These are phyloP conservation scores for Zoysia matrella DNA, from an alignment of 202 grass and related monocot genomes.

Conservation along the genomic window DNA sequence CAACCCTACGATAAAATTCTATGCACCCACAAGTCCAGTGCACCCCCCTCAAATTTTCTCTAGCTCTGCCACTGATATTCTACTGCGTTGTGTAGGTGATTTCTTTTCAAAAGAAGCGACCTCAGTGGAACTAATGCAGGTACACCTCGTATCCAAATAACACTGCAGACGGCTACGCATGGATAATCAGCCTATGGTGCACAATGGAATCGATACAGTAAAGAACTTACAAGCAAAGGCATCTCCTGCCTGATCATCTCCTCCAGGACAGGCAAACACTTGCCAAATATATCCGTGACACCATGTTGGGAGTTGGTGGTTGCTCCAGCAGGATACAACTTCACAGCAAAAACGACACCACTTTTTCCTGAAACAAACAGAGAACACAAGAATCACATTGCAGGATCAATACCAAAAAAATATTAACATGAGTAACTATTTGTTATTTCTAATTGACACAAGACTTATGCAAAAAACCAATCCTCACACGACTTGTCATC, in stretches of 20 bases:
- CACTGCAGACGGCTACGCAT: not conserved
- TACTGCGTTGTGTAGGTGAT: not conserved
- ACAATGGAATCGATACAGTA: not conserved
- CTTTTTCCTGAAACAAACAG: constrained; percentile 65
- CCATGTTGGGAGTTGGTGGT: constrained; percentile 97
- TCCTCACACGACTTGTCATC: not conserved
- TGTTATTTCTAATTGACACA: not conserved
- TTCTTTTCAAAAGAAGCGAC: not conserved
- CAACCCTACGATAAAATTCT: no score
- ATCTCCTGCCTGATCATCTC: constrained; percentile 84
- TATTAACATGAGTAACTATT: not conserved
- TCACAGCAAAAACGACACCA: constrained; percentile 77
- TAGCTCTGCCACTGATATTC: no score
- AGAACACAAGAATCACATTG: constrained; percentile 29
- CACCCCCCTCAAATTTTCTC: no score
- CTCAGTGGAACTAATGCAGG: not conserved
- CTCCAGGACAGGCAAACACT: constrained; percentile 84
- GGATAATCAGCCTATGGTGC: not conserved
- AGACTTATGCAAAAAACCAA: not conserved
- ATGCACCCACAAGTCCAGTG: no score
- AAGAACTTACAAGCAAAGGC: constrained; percentile 89
- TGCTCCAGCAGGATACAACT: constrained; percentile 92
- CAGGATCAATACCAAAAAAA: not conserved
- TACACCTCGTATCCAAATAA: constrained; percentile 16
- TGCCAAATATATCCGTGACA: constrained; percentile 81